phyloP scores from a whole-genome alignment of 148 eudicot genomes.

The Amaranthus cruentus region DNA sequence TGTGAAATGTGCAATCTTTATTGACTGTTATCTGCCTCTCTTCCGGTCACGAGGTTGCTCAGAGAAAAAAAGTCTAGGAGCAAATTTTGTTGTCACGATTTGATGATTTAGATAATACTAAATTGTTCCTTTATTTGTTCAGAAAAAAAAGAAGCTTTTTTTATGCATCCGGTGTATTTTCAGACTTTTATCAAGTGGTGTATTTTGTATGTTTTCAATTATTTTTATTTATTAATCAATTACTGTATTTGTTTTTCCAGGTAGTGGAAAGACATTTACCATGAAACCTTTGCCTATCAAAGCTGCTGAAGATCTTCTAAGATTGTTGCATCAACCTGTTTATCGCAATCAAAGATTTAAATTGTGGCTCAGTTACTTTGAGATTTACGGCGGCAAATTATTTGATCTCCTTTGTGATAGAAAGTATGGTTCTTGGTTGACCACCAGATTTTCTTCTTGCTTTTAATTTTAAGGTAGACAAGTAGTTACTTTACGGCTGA shows the following conservation, averaged over 20 bases:
- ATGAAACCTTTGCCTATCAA: conserved; percentile 97
- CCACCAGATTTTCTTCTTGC: not conserved
- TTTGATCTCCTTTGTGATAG: conserved; percentile 88
- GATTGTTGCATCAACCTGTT: conserved; percentile 72
- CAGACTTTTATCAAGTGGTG: not conserved
- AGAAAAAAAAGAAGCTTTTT: no score
- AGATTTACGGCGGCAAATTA: conserved; percentile 96
- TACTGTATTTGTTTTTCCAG: conserved; percentile 36
- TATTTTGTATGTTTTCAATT: conserved; percentile 7
- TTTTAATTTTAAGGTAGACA: not conserved
- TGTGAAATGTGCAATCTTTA: not conserved
- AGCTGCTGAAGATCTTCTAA: conserved; percentile 89
- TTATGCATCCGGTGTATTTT: not conserved
- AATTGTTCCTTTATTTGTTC: no score
- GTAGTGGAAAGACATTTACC: conserved; percentile 98
- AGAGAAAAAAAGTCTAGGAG: not conserved
- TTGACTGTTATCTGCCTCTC: not conserved
- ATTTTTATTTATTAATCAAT: conserved; percentile 13
- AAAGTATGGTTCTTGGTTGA: conserved; percentile 41
- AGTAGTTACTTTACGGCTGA: no score
- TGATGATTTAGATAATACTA: not conserved
- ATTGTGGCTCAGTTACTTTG: conserved; percentile 97
- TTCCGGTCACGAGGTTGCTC: not conserved
- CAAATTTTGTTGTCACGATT: not conserved
- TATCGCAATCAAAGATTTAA: conserved; percentile 87